Conservation (phyloP, 225 moss, liverwort and hornwort species). For the Antitrichia curtipendula region DNA sequence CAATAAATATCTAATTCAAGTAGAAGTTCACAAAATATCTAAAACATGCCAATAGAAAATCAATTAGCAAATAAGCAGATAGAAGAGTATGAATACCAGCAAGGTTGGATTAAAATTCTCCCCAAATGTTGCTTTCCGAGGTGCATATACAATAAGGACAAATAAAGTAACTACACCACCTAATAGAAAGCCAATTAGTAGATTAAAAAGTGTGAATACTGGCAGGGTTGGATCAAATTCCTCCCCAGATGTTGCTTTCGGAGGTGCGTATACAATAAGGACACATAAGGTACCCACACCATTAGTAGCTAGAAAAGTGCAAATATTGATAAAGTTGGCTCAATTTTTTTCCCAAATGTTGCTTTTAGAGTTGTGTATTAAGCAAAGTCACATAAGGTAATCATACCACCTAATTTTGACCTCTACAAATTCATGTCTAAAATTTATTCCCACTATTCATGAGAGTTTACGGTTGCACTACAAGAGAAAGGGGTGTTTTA, state of each 20-base stretch:
- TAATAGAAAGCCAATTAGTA: neutral
- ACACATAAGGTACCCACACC: neutral
- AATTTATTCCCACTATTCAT: neutral
- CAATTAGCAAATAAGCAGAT: neutral
- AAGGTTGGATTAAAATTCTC: no score
- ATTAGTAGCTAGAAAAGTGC: accelerated
- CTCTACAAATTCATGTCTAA: no score
- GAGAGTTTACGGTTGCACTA: no score
- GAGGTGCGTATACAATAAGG: neutral
- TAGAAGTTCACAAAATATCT: neutral
- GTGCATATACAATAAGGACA: no score
- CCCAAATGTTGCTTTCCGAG: no score
- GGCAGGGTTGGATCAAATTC: neutral
- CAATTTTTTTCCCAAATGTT: neutral
- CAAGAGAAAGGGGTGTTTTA: no score
- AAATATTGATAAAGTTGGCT: accelerated
- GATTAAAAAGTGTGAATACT: neutral
- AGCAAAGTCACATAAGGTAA: neutral
- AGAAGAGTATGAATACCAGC: no score
- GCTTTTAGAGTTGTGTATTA: no score
- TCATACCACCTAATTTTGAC: no score
- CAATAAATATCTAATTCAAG: neutral
- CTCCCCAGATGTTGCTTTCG: accelerated
- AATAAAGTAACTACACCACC: no score
- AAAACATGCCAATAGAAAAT: neutral